Percentiles rank a stretch among this genome's conserved stretches.
These are phyloP conservation scores for Pythium rhizo-oryzae DNA, from an alignment of 352 stramenopile species.

Conservation along the genomic window DNA sequence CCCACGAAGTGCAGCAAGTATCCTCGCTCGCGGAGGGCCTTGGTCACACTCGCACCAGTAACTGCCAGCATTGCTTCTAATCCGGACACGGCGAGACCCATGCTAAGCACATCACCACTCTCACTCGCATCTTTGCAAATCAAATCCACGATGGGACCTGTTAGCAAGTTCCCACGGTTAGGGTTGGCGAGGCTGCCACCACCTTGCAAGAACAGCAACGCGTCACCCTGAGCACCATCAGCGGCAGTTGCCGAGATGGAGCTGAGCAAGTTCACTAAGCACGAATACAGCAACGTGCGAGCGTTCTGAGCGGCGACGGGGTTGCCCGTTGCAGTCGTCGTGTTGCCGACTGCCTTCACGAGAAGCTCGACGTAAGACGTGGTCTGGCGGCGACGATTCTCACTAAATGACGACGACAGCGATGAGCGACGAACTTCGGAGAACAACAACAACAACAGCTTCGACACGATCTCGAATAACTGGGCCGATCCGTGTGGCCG, in stretches of 20 bases:
- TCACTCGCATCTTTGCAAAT: conserved; percentile 80
- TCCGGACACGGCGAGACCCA: conserved; percentile 76
- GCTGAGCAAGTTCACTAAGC: conserved; percentile 66
- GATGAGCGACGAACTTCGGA: conserved; percentile 41
- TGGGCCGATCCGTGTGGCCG: conserved; percentile 57
- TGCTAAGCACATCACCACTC: conserved; percentile 75
- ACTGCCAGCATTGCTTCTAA: conserved; percentile 72
- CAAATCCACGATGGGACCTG: conserved; percentile 65
- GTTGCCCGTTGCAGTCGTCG: conserved; percentile 64
- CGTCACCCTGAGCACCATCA: conserved; percentile 1
- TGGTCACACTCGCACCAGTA: conserved; percentile 48
- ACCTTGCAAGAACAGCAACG: conserved; percentile 9
- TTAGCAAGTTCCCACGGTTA: conserved; percentile 38
- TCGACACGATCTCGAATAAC: conserved; percentile 76
- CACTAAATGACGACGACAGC: conserved; percentile 7
- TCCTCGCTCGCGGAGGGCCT: conserved; percentile 71
- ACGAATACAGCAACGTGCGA: conserved; percentile 78
- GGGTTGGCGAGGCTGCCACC: conserved; percentile 26
- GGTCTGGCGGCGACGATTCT: conserved; percentile 40
- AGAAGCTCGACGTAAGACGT: conserved; percentile 62
- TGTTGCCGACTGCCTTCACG: conserved; percentile 63
- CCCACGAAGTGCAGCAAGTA: conserved; percentile 84
- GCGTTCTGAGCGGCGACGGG: conserved; percentile 70
- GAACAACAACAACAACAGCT: conserved; percentile 57
- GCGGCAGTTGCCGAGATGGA: conserved; percentile 13